Conservation (phyloP, 352 stramenopile species). For the Globisporangium cederbergense region DNA sequence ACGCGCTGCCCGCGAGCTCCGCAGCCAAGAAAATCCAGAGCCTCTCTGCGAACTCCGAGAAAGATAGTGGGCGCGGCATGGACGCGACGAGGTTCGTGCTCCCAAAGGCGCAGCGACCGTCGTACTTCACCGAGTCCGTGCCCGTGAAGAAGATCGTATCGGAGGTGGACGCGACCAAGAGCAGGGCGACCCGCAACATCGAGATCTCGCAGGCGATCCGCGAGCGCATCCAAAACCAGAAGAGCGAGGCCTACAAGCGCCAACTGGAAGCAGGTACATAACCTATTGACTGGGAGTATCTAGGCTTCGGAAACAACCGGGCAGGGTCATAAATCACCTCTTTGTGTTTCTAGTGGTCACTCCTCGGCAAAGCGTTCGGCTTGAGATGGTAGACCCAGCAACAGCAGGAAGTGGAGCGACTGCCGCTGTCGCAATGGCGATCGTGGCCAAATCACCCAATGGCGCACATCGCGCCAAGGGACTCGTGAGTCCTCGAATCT, state of each 20-base stretch:
- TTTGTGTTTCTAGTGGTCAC: constrained; percentile 6
- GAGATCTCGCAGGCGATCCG: constrained; percentile 65
- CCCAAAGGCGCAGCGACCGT: constrained; percentile 42
- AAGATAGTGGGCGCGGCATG: constrained; percentile 13
- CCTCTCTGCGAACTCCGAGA: constrained; percentile 26
- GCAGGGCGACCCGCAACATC: constrained; percentile 54
- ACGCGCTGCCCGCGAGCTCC: constrained; percentile 12
- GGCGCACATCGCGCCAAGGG: constrained; percentile 7
- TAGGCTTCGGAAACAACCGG: neutral
- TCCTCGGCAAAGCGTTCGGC: constrained; percentile 14
- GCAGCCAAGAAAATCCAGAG: constrained; percentile 37
- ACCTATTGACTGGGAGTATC: neutral
- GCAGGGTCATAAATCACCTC: neutral
- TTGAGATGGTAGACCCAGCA: constrained; percentile 9
- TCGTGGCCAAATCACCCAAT: constrained; percentile 4
- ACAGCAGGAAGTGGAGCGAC: neutral
- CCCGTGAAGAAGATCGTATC: constrained; percentile 61
- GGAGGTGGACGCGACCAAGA: constrained; percentile 62
- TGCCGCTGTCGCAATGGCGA: neutral
- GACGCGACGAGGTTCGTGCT: constrained; percentile 35
- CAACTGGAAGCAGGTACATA: constrained; percentile 37
- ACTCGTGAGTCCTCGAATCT: constrained; percentile 40
- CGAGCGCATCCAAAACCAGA: constrained; percentile 43
- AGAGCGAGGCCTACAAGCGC: constrained; percentile 33
- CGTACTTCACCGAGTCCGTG: constrained; percentile 60